Conservation (phyloP, 2,329 filamentous ascomycete species). For the Epichloe bromicola region DNA sequence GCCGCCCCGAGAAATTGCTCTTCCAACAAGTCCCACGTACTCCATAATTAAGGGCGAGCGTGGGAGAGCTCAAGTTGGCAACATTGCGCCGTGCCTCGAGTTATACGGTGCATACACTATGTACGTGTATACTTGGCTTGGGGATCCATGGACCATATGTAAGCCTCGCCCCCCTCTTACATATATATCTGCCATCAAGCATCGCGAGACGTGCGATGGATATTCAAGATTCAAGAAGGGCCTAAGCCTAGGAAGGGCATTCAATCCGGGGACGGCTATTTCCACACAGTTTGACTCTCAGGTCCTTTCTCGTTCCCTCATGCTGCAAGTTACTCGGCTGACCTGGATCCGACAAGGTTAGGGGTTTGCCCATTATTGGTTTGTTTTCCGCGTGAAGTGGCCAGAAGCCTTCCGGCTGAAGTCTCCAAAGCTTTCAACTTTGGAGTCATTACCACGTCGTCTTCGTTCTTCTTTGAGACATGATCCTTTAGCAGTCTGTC, state of each 20-base stretch:
- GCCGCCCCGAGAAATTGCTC: background rate
- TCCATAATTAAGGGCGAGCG: background rate
- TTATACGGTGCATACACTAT: conserved; percentile 1
- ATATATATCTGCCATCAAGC: background rate
- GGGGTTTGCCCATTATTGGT: background rate
- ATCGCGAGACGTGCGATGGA: background rate
- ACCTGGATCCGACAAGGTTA: background rate
- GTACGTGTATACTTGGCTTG: background rate
- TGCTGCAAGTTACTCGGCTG: background rate
- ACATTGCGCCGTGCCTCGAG: background rate
- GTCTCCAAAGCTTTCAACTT: background rate
- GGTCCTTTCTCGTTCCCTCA: background rate
- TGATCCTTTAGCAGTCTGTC: background rate
- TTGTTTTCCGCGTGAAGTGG: background rate
- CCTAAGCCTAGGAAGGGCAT: background rate
- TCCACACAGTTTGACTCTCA: background rate
- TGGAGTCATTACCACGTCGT: background rate
- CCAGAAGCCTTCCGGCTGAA: background rate
- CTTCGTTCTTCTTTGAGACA: background rate
- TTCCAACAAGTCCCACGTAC: background rate
- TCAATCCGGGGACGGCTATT: background rate
- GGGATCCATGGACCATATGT: background rate
- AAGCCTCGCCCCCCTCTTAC: background rate
- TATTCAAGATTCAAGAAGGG: background rate
- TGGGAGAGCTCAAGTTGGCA: background rate